phyloP scores from a whole-genome alignment of 768 basidiomycete species.

The Rhizopogon rudus region DNA sequence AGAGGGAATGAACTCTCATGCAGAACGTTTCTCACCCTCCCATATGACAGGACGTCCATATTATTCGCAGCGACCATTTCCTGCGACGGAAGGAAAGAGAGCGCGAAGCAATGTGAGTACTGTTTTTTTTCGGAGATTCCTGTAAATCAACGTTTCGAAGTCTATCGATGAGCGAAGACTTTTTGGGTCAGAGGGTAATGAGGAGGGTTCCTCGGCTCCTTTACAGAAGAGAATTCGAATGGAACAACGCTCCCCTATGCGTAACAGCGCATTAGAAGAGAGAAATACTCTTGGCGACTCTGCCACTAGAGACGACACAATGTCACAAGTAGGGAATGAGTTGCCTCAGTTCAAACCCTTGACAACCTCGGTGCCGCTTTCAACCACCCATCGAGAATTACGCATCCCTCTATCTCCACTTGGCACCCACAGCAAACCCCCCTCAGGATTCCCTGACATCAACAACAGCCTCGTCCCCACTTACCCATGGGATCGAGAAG shows the following conservation, averaged over 20 bases:
- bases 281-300: background rate
- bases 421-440: background rate
- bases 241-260: background rate
- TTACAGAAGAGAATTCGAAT: background rate
- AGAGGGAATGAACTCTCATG: background rate
- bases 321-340: background rate
- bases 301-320: background rate
- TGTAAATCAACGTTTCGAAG: background rate
- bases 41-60: background rate
- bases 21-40: background rate
- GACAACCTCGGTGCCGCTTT: background rate
- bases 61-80: background rate
- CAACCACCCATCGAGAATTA: background rate
- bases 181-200: background rate
- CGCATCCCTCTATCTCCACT: background rate
- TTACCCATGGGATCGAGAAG: background rate
- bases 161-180: background rate
- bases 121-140: background rate
- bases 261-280: background rate
- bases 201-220: background rate
- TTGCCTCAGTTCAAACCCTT: background rate
- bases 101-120: background rate
- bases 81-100: background rate
- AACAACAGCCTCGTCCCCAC: background rate
- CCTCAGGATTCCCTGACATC: background rate